Evolutionary conservation across 1,284 basidiomycete species (phyloP), one percentile per base, ranked within the genome.

Genomic region (Ceratobasidium sp.): DNA sequence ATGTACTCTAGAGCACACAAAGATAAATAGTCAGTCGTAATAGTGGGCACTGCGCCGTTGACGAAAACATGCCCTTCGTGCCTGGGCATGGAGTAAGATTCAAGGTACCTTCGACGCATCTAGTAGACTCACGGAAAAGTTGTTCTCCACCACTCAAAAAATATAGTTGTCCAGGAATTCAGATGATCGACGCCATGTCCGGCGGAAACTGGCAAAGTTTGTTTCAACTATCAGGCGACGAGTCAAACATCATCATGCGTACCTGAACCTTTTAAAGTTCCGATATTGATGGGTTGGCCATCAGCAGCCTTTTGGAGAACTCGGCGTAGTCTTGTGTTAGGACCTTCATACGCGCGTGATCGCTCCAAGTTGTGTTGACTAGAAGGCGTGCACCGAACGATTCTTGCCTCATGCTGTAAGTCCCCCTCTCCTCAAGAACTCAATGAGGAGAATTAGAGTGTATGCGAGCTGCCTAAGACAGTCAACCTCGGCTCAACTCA

Each of bases 271-370:
- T 71, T 71, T 5, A 73, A 56, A 22, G 72, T 52, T n/a, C 71
- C 72, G 25, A 73, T 72, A 29, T 68, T 71, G 27, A 69, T 72
- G 17, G 71, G 73, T 22, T 70, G 53, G 3, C 73, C 73, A 31
- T 70, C 71, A 15, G 56, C 53, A 5, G 73, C 73, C 40, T 73
- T 70, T n/a, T 52, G 38, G 20, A 73, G 43, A 35, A 73, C 71
- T 27, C 73, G 73, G 20, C 71, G 58, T 35, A 73, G 65, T 17
- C 73, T 58, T 34, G 70, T 45, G 31, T 72, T 72, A 7, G 73
- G 60, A 40, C 73, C 73, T 53, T 73, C 73, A 31, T 72, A 73
- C 5, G 69, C 62, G n/a, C 73, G 73, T 12, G 73, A 72, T 15
- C 71, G 69, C n/a, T 72, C 73, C 20, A 73, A 70, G 27, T 71